Conservation (phyloP, 1,284 basidiomycete genomes). For the Microbotryum lychnidis-dioicae region DNA sequence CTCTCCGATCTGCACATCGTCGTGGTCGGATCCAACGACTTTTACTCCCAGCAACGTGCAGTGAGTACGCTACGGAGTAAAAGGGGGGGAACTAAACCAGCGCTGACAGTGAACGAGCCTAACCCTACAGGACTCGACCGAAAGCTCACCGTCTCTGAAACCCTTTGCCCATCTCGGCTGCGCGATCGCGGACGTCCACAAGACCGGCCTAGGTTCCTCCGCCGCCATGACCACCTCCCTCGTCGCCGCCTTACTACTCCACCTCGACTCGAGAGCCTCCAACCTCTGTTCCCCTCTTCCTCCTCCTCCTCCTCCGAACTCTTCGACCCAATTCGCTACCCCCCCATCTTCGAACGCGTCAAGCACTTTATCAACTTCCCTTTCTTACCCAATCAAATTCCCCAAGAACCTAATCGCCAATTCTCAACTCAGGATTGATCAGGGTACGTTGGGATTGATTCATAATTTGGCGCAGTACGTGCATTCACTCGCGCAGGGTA, state of each 20-base stretch:
- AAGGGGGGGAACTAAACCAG: no score
- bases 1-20: conserved; percentile 57
- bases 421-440: conserved; percentile 15
- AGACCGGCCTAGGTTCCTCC: conserved; percentile 94
- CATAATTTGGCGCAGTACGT: conserved; percentile 94
- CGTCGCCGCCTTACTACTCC: conserved; percentile 73
- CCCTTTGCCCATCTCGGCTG: conserved; percentile 69
- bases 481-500: conserved; percentile 95
- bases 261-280: conserved; percentile 47
- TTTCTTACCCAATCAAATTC: neutral
- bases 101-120: no score
- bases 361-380: neutral
- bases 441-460: conserved; percentile 54
- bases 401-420: no score
- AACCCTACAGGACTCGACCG: conserved; percentile 32
- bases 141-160: conserved; percentile 44
- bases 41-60: conserved; percentile 77
- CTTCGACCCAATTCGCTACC: conserved; percentile 17
- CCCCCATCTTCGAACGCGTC: neutral
- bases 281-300: neutral
- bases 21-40: conserved; percentile 91
- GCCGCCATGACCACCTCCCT: conserved; percentile 95
- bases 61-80: neutral
- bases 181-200: conserved; percentile 72
- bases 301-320: no score